Evolutionary conservation across 768 basidiomycete species (phyloP), one percentile per base, ranked within the genome.

Genomic region (Galerina marginata): DNA sequence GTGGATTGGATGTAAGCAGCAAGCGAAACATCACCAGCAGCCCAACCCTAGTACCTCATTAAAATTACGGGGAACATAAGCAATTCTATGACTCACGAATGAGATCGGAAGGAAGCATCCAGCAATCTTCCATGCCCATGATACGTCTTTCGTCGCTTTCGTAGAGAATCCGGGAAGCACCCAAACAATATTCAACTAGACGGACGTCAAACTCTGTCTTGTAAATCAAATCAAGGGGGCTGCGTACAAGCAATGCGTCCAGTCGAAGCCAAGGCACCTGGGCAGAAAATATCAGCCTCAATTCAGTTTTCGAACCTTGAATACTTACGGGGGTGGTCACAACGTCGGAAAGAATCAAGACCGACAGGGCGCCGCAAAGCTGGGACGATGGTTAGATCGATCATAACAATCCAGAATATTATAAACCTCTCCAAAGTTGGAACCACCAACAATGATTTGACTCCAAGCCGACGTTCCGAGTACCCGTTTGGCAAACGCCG

Each of bases 371-470:
- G 37, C 73, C 73, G 9, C 74, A 64, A 16, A 75, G 70, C 67
- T 72, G 39, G 15, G n/a, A 2, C 29, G 15, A 26, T 37, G 1
- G 29, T 33, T 7, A 33, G 29, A 33, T 4, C 29, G 7, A 33
- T 33, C 29, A 33, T 7, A 33, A 33, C 29, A 33, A 33, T 4
- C 7, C 29, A 7, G 29, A 33, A 5, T 33, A 33, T 33, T 33
- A 33, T 33, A 5, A 20, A 69, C 71, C 59, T 75, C 74, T 51
- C 74, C 74, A 54, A 75, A 72, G 48, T 75, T 75, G 11, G 74
- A 75, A 16, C 74, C 74, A 23, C 74, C 74, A 38, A 73, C 72
- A 36, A 75, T 72, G 52, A 75, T 73, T 42, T 74, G 74, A 63
- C 69, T 70, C 74, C 74, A 75, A 6, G 71, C 68, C 3, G 73